phyloP scores from a whole-genome alignment of 2,329 filamentous ascomycete species.

The Capronia epimyces region DNA sequence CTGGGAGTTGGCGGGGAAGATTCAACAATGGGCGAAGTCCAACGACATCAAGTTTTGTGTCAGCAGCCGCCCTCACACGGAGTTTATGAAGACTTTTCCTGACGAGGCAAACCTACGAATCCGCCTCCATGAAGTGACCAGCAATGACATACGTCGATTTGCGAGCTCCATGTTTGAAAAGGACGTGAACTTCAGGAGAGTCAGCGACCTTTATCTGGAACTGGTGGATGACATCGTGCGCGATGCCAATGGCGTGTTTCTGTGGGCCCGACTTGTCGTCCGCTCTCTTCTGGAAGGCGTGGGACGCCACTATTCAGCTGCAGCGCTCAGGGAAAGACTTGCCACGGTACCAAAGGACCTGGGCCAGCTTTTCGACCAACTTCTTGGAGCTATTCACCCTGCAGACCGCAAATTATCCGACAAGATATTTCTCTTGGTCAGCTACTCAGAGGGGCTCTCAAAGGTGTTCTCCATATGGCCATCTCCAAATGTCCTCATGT shows the following conservation, averaged over 20 bases:
- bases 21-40: not conserved
- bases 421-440: not conserved
- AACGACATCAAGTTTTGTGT: constrained; percentile 7
- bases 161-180: not conserved
- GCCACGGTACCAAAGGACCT: not conserved
- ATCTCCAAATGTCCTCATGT: not conserved
- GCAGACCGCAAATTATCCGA: not conserved
- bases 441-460: too few relatives aligned
- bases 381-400: not conserved
- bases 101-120: not conserved
- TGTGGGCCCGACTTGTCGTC: constrained; percentile 6
- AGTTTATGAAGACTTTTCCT: constrained; percentile 2
- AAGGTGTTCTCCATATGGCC: too few relatives aligned
- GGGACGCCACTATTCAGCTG: not conserved
- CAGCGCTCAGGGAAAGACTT: not conserved
- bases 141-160: constrained; percentile 3
- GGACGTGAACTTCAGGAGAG: not conserved
- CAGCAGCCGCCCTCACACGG: constrained; percentile 3
- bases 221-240: not conserved
- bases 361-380: not conserved
- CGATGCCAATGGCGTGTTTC: constrained; percentile 3
- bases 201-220: not conserved
- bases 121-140: constrained; percentile 8
- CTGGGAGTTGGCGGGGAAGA: not conserved
- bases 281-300: constrained; percentile 1